Evolutionary conservation across 1,139 yeast species (phyloP).

Genomic region (Wickerhamomyces sp.): DNA sequence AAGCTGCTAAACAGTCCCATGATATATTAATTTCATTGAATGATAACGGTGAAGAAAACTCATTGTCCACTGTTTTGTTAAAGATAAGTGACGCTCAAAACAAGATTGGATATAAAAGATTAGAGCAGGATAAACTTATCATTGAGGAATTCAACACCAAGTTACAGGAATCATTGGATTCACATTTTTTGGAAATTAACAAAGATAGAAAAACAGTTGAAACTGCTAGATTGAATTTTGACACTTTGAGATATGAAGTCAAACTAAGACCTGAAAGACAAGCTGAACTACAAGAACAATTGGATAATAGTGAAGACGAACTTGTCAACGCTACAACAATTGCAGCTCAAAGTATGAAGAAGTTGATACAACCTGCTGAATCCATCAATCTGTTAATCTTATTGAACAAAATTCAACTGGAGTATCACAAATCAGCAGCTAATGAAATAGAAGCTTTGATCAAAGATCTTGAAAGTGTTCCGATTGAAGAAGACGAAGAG

Average conservation of each 20-base stretch:
- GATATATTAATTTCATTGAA: constrained; percentile 26
- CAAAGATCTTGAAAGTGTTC: constrained; percentile 33
- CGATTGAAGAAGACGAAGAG: constrained; percentile 36
- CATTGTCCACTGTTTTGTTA: constrained; percentile 50
- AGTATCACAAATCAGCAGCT: constrained; percentile 54
- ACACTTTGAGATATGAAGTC: constrained; percentile 54
- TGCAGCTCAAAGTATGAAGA: constrained; percentile 76
- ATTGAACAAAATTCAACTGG: constrained; percentile 61
- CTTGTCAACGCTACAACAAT: constrained; percentile 69
- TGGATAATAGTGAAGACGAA: constrained; percentile 70
- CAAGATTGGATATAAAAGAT: constrained; percentile 55
- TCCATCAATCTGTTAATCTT: constrained; percentile 56
- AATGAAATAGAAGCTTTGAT: constrained; percentile 38
- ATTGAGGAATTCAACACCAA: constrained; percentile 51
- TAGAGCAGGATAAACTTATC: constrained; percentile 61
- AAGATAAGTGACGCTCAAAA: constrained; percentile 54
- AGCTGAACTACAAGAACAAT: constrained; percentile 21
- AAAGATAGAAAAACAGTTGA: constrained; percentile 65
- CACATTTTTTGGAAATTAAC: constrained; percentile 56
- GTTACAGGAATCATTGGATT: constrained; percentile 46
- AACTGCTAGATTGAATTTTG: constrained; percentile 63
- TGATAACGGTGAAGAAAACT: constrained; percentile 32
- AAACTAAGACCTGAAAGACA: constrained; percentile 31
- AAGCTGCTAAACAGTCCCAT: constrained; percentile 37
- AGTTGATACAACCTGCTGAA: constrained; percentile 61